A percentile compares a stretch with the other conserved stretches of the same genome.
Conservation (phyloP, 495 filamentous ascomycete genomes). For the Aspergillus steynii region DNA sequence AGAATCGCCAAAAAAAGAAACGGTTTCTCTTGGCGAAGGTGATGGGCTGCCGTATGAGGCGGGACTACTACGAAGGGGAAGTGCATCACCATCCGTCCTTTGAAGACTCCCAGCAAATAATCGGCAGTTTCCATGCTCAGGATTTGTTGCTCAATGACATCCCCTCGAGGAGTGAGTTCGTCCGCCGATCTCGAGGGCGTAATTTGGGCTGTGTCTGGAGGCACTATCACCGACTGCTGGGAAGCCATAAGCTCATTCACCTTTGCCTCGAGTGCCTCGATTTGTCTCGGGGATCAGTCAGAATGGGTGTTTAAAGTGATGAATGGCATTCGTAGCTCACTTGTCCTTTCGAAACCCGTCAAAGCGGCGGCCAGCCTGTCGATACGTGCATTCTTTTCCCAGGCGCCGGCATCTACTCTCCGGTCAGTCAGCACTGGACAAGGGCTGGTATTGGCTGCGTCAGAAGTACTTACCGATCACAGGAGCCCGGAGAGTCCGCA, state of each 20-base stretch:
- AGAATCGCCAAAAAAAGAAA: constrained; percentile 38
- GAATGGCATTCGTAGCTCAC: constrained; percentile 3
- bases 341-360: constrained; percentile 28
- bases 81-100: constrained; percentile 18
- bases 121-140: constrained; percentile 18
- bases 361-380: constrained; percentile 26
- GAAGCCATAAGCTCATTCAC: constrained; percentile 18
- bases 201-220: too few relatives aligned
- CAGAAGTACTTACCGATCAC: constrained; percentile 13
- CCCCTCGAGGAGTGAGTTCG: constrained; percentile 24
- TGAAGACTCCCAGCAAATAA: constrained; percentile 28
- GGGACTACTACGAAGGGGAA: constrained; percentile 40
- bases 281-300: constrained; percentile 14
- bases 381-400: constrained; percentile 23
- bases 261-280: constrained; percentile 24
- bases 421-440: neutral
- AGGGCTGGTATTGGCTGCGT: neutral
- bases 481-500: constrained; percentile 12
- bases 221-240: neutral
- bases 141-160: constrained; percentile 22
- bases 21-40: constrained; percentile 20
- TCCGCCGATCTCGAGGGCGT: neutral
- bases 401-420: constrained; percentile 24
- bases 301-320: neutral
- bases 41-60: constrained; percentile 1